Evolutionary conservation across 345 rosid genomes (phyloP), one percentile per base, ranked within the genome.

Genomic region (Passiflora organensis): DNA sequence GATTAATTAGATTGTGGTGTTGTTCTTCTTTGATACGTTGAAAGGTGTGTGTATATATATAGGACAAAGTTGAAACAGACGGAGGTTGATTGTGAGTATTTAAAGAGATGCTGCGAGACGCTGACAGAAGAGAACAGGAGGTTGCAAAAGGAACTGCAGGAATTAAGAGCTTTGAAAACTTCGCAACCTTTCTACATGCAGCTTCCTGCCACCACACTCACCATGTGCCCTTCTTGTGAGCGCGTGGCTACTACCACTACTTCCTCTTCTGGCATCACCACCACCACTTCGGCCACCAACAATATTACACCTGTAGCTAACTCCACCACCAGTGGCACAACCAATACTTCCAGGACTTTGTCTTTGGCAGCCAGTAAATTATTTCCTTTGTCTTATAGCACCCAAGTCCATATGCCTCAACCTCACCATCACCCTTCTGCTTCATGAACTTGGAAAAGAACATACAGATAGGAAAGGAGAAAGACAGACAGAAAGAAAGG

Each of bases 211-310:
- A 93, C 99, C 38, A 93, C 99, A 58, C 99, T 93, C 74, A 93
- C 99, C 48, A 93, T 93, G 95, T 93, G 99, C 61, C 99, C 99
- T 43, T 93, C 99, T 12, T 93, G 99, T 52, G 96, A 86, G 77
- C 91, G 96, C 47, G 91, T 88, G 10, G 83, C 87, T 65, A 74
- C 95, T 75, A 70, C 85, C 42, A 32, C 81, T 53, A 2, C 84
- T 16, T 1, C 83, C 13, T 13, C 82, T 32, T 5, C 76, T 2
- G 6, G 59, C 19, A 19, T 72, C 4, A 4, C 41, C 25, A 5
- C 62, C 22, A 17, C 65, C 1, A 34, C 60, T 0, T 25, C 34
- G 5, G 34, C 52, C 41, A 39, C 25, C 38, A 13, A 48, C 8
- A 21, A 3, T 2, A 28, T 28, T 8, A 28, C 34, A 2, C 34